Evolutionary conservation across 257 asterid genomes (phyloP).

Genomic region (Capsicum baccatum): DNA sequence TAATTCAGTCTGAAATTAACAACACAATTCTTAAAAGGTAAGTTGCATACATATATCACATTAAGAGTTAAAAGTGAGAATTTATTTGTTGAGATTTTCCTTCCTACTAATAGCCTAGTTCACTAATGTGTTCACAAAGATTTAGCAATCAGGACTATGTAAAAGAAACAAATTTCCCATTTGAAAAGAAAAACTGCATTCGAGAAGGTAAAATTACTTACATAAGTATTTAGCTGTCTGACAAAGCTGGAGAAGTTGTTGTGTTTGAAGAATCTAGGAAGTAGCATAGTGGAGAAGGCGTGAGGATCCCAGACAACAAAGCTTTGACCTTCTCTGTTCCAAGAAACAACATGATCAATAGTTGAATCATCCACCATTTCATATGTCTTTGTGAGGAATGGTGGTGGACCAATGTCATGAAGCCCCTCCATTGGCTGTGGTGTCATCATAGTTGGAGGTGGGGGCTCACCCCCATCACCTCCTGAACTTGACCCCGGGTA

Average conservation of each 20-base stretch:
- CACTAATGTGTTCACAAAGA: conserved; percentile 29
- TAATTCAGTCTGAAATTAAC: conserved; percentile 23
- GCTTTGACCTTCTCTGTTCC: conserved; percentile 83
- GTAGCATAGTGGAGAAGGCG: conserved; percentile 58
- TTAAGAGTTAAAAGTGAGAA: neutral
- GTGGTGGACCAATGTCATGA: conserved; percentile 82
- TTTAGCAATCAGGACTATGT: conserved; percentile 13
- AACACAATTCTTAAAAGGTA: conserved; percentile 22
- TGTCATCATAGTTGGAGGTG: neutral
- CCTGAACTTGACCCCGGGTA: conserved; percentile 38
- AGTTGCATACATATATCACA: conserved; percentile 20
- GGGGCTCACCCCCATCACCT: neutral
- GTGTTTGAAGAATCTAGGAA: conserved; percentile 76
- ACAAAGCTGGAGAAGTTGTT: conserved; percentile 89
- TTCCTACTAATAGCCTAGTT: conserved; percentile 26
- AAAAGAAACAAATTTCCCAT: conserved; percentile 5
- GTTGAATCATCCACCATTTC: conserved; percentile 81
- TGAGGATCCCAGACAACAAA: conserved; percentile 88
- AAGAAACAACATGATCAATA: conserved; percentile 60
- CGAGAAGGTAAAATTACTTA: conserved; percentile 38
- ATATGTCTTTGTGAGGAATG: conserved; percentile 77
- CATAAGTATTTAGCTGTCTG: conserved; percentile 90
- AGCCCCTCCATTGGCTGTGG: conserved; percentile 90
- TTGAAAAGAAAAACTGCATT: neutral
- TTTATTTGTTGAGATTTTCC: neutral